phyloP scores from a whole-genome alignment of 345 rosid genomes.

The Moricandia arvensis region DNA sequence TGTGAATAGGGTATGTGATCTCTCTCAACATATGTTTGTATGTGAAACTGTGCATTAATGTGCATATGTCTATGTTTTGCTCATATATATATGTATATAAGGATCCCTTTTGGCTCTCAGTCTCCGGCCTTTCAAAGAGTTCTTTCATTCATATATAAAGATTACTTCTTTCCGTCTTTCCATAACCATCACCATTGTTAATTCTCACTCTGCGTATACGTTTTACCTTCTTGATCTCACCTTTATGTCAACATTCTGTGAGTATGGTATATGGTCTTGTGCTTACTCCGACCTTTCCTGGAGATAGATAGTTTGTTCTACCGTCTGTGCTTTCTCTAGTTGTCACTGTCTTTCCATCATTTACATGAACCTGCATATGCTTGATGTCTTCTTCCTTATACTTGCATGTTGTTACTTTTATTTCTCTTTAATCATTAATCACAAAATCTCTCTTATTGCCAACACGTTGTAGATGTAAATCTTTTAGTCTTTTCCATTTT shows the following conservation, averaged over 20 bases:
- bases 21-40: background rate
- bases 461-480: background rate
- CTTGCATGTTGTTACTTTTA: background rate
- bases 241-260: background rate
- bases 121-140: background rate
- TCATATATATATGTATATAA: background rate
- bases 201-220: background rate
- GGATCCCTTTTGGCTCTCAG: background rate
- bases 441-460: background rate
- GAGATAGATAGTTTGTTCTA: background rate
- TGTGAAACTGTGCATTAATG: background rate
- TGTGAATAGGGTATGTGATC: constrained; percentile 7
- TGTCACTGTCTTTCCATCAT: background rate
- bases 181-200: background rate
- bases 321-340: background rate
- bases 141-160: too few relatives aligned
- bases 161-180: background rate
- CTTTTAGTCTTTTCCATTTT: background rate
- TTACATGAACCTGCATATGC: background rate
- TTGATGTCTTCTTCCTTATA: background rate
- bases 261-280: constrained; percentile 8
- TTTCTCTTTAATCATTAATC: background rate
- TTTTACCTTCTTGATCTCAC: background rate
- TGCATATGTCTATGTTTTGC: background rate
- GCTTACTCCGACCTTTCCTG: background rate